phyloP scores from a whole-genome alignment of 441 rosid genomes.

The California macrophylla region DNA sequence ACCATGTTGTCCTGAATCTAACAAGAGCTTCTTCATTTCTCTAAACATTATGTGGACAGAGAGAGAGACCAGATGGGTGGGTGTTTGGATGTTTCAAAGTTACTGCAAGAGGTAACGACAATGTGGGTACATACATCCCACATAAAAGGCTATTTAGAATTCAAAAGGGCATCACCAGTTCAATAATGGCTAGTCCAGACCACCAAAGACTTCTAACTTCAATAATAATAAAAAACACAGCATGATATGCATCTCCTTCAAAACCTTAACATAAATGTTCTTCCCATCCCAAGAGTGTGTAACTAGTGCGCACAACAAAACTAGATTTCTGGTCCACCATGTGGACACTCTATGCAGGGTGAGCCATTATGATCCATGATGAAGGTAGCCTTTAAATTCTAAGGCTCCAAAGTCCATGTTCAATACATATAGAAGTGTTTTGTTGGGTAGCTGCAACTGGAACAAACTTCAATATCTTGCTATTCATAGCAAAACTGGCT shows the following conservation, averaged over 20 bases:
- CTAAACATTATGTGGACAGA: constrained; percentile 10
- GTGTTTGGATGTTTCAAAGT: constrained; percentile 2
- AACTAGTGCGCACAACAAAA: neutral
- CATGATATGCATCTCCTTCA: neutral
- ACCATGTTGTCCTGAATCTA: constrained; percentile 32
- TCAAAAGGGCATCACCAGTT: neutral
- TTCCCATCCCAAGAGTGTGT: neutral
- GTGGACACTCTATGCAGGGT: neutral
- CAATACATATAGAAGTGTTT: neutral
- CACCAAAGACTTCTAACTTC: neutral
- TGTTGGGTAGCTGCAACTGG: neutral
- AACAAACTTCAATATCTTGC: neutral
- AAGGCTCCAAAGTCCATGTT: neutral
- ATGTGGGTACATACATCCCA: neutral
- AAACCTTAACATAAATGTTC: neutral
- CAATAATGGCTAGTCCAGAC: neutral
- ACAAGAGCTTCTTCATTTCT: constrained; percentile 16
- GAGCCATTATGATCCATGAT: neutral
- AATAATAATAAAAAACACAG: no score
- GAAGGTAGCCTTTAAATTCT: neutral
- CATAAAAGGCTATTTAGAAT: neutral
- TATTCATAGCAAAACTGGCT: neutral
- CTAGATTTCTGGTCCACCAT: neutral
- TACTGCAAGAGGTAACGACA: constrained; percentile 8
- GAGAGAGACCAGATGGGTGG: neutral